A percentile compares a stretch with the other conserved stretches of the same genome.
Conservation (phyloP, 495 filamentous ascomycete genomes). For the Trichoderma asperelloides region DNA sequence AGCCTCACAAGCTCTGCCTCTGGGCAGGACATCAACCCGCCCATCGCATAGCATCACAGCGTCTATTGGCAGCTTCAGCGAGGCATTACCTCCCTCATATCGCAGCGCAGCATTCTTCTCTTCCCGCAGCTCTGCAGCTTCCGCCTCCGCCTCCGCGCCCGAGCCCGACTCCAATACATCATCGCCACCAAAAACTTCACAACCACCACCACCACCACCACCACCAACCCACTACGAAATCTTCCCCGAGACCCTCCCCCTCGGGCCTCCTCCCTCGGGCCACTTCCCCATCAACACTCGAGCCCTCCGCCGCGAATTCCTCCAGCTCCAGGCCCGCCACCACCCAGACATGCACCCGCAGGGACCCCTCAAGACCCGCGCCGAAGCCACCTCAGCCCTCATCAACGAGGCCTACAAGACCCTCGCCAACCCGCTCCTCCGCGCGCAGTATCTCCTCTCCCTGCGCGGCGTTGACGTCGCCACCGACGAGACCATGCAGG, state of each 20-base stretch:
- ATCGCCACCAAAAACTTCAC: neutral
- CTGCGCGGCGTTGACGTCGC: constrained; percentile 67
- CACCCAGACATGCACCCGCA: constrained; percentile 74
- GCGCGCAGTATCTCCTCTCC: constrained; percentile 76
- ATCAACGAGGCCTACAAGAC: constrained; percentile 90
- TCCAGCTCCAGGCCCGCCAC: constrained; percentile 64
- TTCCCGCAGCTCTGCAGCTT: neutral
- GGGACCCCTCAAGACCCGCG: constrained; percentile 42
- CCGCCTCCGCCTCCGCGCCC: neutral
- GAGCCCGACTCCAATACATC: neutral
- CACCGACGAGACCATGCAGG: constrained; percentile 61
- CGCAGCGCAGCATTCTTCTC: neutral
- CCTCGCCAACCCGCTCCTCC: constrained; percentile 60
- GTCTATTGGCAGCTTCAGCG: neutral
- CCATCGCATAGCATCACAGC: neutral
- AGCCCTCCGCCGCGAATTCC: constrained; percentile 71
- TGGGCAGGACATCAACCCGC: neutral
- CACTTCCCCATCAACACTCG: constrained; percentile 64
- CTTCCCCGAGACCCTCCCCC: constrained; percentile 75
- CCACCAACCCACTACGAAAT: constrained; percentile 58
- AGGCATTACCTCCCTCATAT: neutral
- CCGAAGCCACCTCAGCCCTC: constrained; percentile 61
- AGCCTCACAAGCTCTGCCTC: neutral
- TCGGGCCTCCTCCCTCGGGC: constrained; percentile 67
- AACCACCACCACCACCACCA: neutral